Percentiles rank a stretch among this genome's conserved stretches.
These are phyloP conservation scores for Trifolium dubium DNA, from an alignment of 306 rosid genomes.

Conservation along the genomic window DNA sequence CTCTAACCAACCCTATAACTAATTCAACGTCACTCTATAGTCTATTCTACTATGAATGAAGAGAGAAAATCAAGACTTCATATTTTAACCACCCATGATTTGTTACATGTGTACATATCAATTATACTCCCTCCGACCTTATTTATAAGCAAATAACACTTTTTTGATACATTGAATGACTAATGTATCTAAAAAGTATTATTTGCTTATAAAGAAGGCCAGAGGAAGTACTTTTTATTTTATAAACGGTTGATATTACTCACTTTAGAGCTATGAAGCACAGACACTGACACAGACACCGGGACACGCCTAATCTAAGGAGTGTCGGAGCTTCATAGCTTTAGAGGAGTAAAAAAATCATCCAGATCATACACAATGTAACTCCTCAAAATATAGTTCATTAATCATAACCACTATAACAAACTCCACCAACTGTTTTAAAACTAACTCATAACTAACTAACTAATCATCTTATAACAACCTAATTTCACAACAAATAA, in stretches of 20 bases:
- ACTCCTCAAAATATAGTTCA: background rate
- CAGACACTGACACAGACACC: background rate
- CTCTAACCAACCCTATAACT: background rate
- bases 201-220: too few relatives aligned
- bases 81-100: background rate
- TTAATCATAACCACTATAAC: background rate
- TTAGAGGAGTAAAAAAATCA: too few relatives aligned
- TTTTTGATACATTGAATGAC: too few relatives aligned
- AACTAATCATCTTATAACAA: background rate
- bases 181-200: too few relatives aligned
- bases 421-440: background rate
- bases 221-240: too few relatives aligned
- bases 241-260: background rate
- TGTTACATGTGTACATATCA: background rate
- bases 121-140: too few relatives aligned
- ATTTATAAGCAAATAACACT: too few relatives aligned
- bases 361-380: background rate
- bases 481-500: slow-evolving; percentile 14
- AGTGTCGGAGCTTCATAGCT: background rate
- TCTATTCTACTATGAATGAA: background rate
- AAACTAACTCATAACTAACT: background rate
- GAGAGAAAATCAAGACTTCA: background rate
- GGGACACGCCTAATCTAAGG: background rate
- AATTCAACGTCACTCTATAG: background rate
- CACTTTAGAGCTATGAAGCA: background rate